phyloP scores from a whole-genome alignment of 129 eudicot genomes.

The Oenanthe sinensis region DNA sequence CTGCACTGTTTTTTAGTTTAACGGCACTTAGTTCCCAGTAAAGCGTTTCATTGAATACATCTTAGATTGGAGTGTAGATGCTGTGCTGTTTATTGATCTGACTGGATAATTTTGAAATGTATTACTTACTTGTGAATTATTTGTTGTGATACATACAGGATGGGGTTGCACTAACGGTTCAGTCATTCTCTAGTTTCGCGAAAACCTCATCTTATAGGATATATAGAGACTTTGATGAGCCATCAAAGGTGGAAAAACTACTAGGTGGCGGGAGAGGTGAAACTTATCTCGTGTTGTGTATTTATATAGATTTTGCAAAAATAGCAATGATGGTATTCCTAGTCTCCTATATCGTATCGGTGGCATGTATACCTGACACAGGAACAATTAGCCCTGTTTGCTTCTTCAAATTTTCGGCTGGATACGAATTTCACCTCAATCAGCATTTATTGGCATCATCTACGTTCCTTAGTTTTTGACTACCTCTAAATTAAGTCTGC shows the following conservation, averaged over 20 bases:
- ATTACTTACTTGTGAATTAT: slow-evolving; percentile 7
- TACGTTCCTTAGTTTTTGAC: not conserved
- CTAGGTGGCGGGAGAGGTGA: slow-evolving; percentile 77
- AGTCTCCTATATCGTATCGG: not conserved
- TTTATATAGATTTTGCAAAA: not conserved
- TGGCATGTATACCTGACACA: not conserved
- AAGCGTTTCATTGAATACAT: not conserved
- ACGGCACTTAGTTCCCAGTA: not conserved
- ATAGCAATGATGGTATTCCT: not conserved
- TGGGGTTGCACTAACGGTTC: slow-evolving; percentile 43
- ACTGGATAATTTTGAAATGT: not conserved
- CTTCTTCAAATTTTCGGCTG: not conserved
- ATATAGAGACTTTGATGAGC: slow-evolving; percentile 28
- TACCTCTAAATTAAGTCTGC: not conserved
- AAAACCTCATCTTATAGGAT: slow-evolving; percentile 26
- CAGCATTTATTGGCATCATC: not conserved
- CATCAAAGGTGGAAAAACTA: slow-evolving; percentile 57
- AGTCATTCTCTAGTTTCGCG: slow-evolving; percentile 54
- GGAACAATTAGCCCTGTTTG: not conserved
- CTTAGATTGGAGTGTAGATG: not conserved
- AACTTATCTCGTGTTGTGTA: not conserved
- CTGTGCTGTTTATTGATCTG: not conserved
- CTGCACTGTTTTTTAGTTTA: not conserved
- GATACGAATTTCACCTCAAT: not conserved
- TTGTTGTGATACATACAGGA: slow-evolving; percentile 47